A percentile compares a stretch with the other conserved stretches of the same genome.
Conservation (phyloP, 1,284 basidiomycete species). For the Ustilago nuda region DNA sequence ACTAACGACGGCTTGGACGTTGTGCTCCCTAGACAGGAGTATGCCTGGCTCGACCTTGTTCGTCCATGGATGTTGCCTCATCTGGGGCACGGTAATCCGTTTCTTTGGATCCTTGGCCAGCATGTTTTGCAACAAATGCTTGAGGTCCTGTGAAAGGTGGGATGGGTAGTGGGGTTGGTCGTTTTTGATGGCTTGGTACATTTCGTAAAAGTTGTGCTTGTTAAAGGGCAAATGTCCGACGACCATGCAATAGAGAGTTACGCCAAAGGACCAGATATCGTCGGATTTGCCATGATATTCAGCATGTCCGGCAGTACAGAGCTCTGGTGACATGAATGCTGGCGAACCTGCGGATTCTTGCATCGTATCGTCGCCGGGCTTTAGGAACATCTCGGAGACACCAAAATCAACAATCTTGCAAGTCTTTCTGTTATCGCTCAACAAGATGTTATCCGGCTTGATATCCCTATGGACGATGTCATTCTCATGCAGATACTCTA, state of each 20-base stretch:
- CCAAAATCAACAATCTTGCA: conserved; percentile 75
- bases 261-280: conserved; percentile 74
- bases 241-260: conserved; percentile 74
- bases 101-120: conserved; percentile 59
- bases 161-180: conserved; percentile 63
- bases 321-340: conserved; percentile 74
- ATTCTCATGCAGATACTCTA: conserved; percentile 74
- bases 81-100: conserved; percentile 57
- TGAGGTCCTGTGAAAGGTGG: conserved; percentile 48
- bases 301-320: conserved; percentile 60
- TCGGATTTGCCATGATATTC: conserved; percentile 72
- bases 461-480: conserved; percentile 73
- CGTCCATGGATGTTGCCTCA: conserved; percentile 63
- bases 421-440: conserved; percentile 71
- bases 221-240: conserved; percentile 73
- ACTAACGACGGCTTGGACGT: conserved; percentile 50
- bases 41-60: conserved; percentile 36
- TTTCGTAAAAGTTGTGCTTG: conserved; percentile 71
- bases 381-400: conserved; percentile 73
- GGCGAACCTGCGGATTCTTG: conserved; percentile 72
- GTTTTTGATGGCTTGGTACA: conserved; percentile 72
- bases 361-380: conserved; percentile 71
- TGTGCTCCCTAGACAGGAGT: conserved; percentile 55
- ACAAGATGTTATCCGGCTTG: conserved; percentile 74
- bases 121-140: conserved; percentile 56